Percentiles rank a stretch among this genome's conserved stretches.
Evolutionary conservation across 1,284 basidiomycete species (phyloP).

Genomic region (Malassezia slooffiae): DNA sequence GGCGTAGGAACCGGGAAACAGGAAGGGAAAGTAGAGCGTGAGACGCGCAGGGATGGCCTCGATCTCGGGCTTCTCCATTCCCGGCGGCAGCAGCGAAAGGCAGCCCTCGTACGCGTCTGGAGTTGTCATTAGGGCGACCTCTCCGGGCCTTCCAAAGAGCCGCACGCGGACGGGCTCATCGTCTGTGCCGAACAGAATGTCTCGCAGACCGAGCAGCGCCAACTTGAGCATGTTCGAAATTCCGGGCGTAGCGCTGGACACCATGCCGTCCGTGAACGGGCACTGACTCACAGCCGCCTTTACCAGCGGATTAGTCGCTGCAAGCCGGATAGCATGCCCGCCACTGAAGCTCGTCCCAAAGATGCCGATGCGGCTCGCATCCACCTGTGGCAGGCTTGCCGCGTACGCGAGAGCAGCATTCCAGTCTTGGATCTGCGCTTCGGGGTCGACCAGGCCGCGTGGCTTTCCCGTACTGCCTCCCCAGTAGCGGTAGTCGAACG

Average conservation of each 20-base stretch:
- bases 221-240: conserved; percentile 14
- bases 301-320: conserved; percentile 21
- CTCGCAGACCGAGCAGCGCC: conserved; percentile 12
- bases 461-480: conserved; percentile 22
- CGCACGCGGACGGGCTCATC: conserved; percentile 16
- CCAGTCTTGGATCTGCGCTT: conserved; percentile 29
- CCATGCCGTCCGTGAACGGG: conserved; percentile 31
- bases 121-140: conserved; percentile 31
- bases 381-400: conserved; percentile 16
- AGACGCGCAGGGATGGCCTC: conserved; percentile 26
- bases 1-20: conserved; percentile 26
- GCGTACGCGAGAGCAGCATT: conserved; percentile 19
- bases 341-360: conserved; percentile 35
- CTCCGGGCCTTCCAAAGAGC: conserved; percentile 21
- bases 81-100: conserved; percentile 13
- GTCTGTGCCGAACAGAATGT: conserved; percentile 18
- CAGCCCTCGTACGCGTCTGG: conserved; percentile 17
- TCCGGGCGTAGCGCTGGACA: conserved; percentile 15
- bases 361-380: conserved; percentile 22
- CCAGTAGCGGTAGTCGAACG: conserved; percentile 32
- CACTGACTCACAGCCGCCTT: conserved; percentile 31
- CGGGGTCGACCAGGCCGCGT: conserved; percentile 24
- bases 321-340: conserved; percentile 30
- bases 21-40: conserved; percentile 21
- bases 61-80: not conserved